Evolutionary conservation across 257 asterid genomes (phyloP), one percentile per base, ranked within the genome.

Genomic region (Scutellaria baicalensis): DNA sequence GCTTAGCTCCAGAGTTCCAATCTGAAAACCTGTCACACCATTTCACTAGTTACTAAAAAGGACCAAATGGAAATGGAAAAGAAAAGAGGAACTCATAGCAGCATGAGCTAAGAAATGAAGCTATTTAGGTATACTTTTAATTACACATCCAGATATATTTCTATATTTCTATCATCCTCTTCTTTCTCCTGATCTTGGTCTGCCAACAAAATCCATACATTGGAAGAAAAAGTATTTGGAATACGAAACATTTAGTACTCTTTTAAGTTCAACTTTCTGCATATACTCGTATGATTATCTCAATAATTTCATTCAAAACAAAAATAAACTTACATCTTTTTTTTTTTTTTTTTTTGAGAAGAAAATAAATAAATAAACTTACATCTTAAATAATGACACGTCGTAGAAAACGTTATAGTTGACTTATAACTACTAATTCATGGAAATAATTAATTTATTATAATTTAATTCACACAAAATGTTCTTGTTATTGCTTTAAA

Each of bases 1-100:
- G 99, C 74, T 93, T 93, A 50, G 97, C 87, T 66, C 99, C 97
- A 3, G 99, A 87, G 79, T 91, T 93, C 97, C 97, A 93, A 55
- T 89, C 84, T 27, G 84, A 79, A 47, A 89, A 91, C 82, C 99
- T 93, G 91, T 50, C 36, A 65, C 60, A 43, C 72, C 48, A 35
- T 64, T 47, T 61, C 16, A 78, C 58, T 47, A 45, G 72, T 76
- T 38, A 75, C 68, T 27, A 13, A 44, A 42, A 68, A 33, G 31
- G 61, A 20, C 9, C 9, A 18, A n/a, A 5, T 27, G 4, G 14
- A 27, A 20, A 73, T 18, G 1, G 50, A 49, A 48, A 3, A 60
- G 33, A 27, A 27, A 27, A 27, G 33, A 27, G 33, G 33, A 27
- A 27, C 5, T 2, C 33, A 27, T 27, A 27, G 33, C 33, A 27